Evolutionary conservation across 2,329 filamentous ascomycete species (phyloP).

Genomic region (Talaromyces verruculosus): DNA sequence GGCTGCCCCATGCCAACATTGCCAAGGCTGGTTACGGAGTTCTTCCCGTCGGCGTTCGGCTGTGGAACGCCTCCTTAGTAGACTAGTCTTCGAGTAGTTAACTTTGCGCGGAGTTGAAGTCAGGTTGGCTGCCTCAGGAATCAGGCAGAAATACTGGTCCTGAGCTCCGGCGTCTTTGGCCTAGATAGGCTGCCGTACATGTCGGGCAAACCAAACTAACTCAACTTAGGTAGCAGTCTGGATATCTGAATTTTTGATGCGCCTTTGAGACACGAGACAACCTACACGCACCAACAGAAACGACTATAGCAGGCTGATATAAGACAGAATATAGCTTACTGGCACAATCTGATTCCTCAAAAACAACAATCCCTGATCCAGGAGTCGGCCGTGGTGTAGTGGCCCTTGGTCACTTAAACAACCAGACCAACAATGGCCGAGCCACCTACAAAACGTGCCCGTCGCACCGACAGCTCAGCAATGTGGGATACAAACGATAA

Average conservation of each 20-base stretch:
- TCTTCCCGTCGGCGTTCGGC: neutral
- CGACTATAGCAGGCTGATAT: neutral
- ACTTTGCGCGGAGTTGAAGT: neutral
- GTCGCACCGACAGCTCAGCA: conserved; percentile 58
- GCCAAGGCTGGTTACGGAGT: neutral
- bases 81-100: neutral
- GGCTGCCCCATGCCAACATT: neutral
- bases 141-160: neutral
- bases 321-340: neutral
- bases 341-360: too few species aligned
- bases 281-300: neutral
- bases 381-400: neutral
- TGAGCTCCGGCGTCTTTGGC: neutral
- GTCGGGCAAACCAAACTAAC: conserved; percentile 9
- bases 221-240: conserved; percentile 1
- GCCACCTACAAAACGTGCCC: conserved; percentile 53
- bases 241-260: neutral
- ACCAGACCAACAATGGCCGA: conserved; percentile 49
- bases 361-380: neutral
- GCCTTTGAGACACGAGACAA: neutral
- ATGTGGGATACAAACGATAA: conserved; percentile 58
- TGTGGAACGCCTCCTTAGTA: neutral
- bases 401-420: conserved; percentile 7
- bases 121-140: conserved; percentile 4
- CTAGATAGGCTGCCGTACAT: neutral